phyloP scores from a whole-genome alignment of 1,139 yeast species.

The Geotrichum bryndzae region DNA sequence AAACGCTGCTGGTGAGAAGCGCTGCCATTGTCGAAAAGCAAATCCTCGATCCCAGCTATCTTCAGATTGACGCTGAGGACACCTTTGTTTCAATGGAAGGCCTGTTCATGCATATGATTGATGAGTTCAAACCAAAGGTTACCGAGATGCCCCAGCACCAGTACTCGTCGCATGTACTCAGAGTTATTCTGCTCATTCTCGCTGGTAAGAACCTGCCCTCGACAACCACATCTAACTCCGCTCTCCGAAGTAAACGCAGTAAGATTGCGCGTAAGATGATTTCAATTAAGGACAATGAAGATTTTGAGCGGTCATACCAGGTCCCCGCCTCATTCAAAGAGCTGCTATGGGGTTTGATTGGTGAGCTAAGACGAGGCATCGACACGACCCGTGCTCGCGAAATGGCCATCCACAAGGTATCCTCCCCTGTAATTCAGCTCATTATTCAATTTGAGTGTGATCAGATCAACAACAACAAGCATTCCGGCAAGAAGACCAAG shows the following conservation, averaged over 20 bases:
- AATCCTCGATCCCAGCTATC: conserved; percentile 33
- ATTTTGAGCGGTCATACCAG: conserved; percentile 47
- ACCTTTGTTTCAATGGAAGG: conserved; percentile 39
- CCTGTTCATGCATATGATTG: conserved; percentile 55
- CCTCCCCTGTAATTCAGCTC: conserved; percentile 84
- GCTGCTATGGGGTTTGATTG: conserved; percentile 30
- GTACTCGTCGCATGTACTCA: conserved; percentile 82
- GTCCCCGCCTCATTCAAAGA: conserved; percentile 67
- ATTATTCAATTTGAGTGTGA: conserved; percentile 77
- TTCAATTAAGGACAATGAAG: conserved; percentile 61
- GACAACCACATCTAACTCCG: conserved; percentile 55
- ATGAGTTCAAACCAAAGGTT: conserved; percentile 60
- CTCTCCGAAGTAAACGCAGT: conserved; percentile 77
- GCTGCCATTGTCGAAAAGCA: conserved; percentile 78
- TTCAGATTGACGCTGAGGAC: conserved; percentile 7
- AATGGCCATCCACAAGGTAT: conserved; percentile 67
- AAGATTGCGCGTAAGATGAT: conserved; percentile 91
- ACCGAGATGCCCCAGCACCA: conserved; percentile 60
- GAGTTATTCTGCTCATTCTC: conserved; percentile 63
- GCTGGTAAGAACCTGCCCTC: conserved; percentile 82
- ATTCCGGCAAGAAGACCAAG: conserved; percentile 36
- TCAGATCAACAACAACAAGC: conserved; percentile 46
- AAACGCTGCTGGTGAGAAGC: conserved; percentile 69
- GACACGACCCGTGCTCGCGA: conserved; percentile 51
- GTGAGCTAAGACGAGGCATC: conserved; percentile 38